phyloP scores from a whole-genome alignment of 108 stramenopile genomes.

The Seminavis robusta region DNA sequence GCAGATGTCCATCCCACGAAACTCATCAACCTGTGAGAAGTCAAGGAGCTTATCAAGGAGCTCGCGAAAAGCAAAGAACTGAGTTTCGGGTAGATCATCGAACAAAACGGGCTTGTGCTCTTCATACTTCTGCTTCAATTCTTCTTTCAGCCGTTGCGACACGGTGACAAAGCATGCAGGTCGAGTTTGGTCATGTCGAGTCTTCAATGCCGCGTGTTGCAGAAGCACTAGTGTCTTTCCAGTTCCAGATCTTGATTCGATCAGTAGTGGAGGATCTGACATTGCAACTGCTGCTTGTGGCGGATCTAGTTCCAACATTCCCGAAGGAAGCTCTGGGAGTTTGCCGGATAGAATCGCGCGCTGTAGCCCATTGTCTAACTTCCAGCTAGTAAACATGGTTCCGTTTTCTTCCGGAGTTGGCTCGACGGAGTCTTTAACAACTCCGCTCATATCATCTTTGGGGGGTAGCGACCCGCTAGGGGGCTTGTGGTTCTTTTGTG shows the following conservation, averaged over 20 bases:
- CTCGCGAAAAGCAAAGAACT: conserved; percentile 21
- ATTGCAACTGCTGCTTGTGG: conserved; percentile 7
- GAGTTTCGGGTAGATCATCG: conserved; percentile 9
- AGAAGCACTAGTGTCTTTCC: conserved; percentile 29
- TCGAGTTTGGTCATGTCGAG: neutral
- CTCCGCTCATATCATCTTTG: conserved; percentile 1
- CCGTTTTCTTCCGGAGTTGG: too few species aligned
- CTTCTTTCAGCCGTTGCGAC: conserved; percentile 17
- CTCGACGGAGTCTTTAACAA: too few species aligned
- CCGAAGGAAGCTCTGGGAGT: conserved; percentile 5
- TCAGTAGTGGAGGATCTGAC: conserved; percentile 11
- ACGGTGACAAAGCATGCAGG: conserved; percentile 29
- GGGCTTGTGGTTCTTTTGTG: conserved; percentile 5
- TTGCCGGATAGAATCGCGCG: too few species aligned
- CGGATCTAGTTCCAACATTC: conserved; percentile 20
- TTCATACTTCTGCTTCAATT: conserved; percentile 11
- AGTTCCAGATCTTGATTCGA: conserved; percentile 31
- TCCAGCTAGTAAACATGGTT: too few species aligned
- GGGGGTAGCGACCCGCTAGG: conserved; percentile 5
- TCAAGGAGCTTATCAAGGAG: conserved; percentile 12
- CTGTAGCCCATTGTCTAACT: too few species aligned
- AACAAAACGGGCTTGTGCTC: conserved; percentile 3
- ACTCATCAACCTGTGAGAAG: conserved; percentile 1
- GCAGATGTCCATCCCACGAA: conserved; percentile 3
- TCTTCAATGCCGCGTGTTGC: conserved; percentile 23